Evolutionary conservation across 495 filamentous ascomycete species (phyloP), one percentile per base, ranked within the genome.

Genomic region (Arthonia radiata): DNA sequence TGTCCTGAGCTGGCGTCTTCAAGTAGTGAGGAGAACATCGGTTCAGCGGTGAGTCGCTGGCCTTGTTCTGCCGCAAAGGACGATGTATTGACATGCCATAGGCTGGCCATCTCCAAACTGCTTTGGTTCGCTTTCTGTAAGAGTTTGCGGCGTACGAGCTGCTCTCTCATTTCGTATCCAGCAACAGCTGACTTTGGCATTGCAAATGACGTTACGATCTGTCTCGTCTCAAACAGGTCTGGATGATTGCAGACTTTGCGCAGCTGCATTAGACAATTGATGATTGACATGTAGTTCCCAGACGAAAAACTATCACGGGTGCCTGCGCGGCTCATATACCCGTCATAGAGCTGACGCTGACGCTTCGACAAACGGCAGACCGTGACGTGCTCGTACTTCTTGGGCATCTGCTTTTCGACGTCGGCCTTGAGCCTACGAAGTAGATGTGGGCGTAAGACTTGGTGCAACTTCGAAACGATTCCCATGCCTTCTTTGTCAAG

Each of bases 371-470:
- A 59, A 19, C 80, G 67, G 46, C 89, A 99, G 39, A 82, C 83
- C 27, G 93, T 73, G 17, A 99, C 78, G 43, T 90, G 80, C 42
- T 99, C 89, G 39, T 89, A 91, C 42, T 99, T 99, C 16, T 64
- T 80, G 0, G 89, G 89, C 80, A 99, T 92, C 41, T 94, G 83
- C 49, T 99, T 94, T 55, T 99, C 89, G 13, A 99, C 89, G 43
- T 99, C 89, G 24, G 82, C 77, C 50, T 99, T 99, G 21, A 99
- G 52, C 33, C 89, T 63, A 24, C 89, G 71, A 13, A 99, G 62
- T 9, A 99, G 65, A 46, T 90, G 92, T 2, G 89, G 89, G 13
- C 89, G 69, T 4, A 99, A 57, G 22, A 92, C 73, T 34, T 82
- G 73, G 46, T 99, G 89, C 10, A 99, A 67, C 44, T 93, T 86